Conservation (phyloP, 2,329 filamentous ascomycete genomes). For the Trichoderma sp. region DNA sequence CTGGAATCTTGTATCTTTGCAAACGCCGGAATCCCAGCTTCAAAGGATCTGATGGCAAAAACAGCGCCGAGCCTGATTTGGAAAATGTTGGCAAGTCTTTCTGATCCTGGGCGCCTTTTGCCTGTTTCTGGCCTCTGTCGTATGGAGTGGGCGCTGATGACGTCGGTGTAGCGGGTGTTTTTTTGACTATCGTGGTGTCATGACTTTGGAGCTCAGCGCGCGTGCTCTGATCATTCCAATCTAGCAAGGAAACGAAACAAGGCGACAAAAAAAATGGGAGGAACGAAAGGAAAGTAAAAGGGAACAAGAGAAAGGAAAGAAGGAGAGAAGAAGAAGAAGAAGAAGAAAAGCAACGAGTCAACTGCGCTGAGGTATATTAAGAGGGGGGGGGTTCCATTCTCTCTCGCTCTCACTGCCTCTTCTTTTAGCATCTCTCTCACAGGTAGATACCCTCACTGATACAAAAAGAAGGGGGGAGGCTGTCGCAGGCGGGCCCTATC, state of each 20-base stretch:
- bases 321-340: not conserved
- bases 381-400: constrained; percentile 10
- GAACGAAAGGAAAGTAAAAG: not conserved
- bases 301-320: no score
- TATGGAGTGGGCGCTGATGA: constrained; percentile 22
- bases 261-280: not conserved
- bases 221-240: not conserved
- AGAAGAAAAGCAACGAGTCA: not conserved
- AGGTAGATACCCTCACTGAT: not conserved
- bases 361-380: constrained; percentile 5
- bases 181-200: constrained; percentile 2
- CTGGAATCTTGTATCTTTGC: not conserved
- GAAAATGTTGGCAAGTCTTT: not conserved
- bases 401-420: not conserved
- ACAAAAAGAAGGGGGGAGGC: constrained; percentile 1
- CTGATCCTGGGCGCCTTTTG: not conserved
- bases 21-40: not conserved
- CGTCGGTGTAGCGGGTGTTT: constrained; percentile 17
- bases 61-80: not conserved
- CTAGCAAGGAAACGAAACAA: not conserved
- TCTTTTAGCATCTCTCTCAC: not conserved
- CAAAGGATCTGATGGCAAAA: not conserved
- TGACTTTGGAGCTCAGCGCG: not conserved
- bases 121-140: not conserved
- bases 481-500: constrained; percentile 17